Percentiles rank a stretch among this genome's conserved stretches.
phyloP scores from a whole-genome alignment of 1,284 basidiomycete species.

The Hypsizygus ulmarius region DNA sequence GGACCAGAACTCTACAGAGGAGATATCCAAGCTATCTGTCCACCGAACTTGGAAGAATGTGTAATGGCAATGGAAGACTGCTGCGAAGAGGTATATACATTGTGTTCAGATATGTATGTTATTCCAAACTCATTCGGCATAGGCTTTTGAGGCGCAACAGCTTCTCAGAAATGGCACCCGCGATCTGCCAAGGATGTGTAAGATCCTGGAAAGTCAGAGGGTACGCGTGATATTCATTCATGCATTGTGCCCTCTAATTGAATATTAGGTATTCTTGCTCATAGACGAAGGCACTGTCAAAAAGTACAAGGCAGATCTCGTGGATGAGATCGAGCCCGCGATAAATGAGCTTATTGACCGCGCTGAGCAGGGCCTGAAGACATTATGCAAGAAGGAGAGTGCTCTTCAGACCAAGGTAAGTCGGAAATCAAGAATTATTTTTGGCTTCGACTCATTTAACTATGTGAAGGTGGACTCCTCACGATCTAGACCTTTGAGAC shows the following conservation, averaged over 20 bases:
- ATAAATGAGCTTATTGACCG: constrained; percentile 67
- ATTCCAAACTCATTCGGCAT: neutral
- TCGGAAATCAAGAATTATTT: neutral
- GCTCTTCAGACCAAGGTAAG: constrained; percentile 58
- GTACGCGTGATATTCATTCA: constrained; percentile 33
- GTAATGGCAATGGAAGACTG: constrained; percentile 73
- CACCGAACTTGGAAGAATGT: constrained; percentile 67
- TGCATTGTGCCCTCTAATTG: neutral
- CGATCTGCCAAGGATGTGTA: constrained; percentile 66
- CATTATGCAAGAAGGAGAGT: constrained; percentile 56
- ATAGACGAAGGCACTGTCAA: constrained; percentile 66
- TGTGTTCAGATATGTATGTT: neutral
- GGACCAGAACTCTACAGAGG: constrained; percentile 57
- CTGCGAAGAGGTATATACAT: constrained; percentile 57
- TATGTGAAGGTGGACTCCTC: constrained; percentile 48
- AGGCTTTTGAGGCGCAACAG: constrained; percentile 67
- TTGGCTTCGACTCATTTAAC: neutral
- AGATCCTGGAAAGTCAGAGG: constrained; percentile 60
- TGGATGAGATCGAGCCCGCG: constrained; percentile 76
- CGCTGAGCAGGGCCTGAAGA: constrained; percentile 64
- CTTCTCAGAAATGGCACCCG: constrained; percentile 66
- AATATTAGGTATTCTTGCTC: constrained; percentile 61
- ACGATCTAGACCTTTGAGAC: constrained; percentile 41
- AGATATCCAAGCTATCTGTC: constrained; percentile 61
- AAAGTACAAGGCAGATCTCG: constrained; percentile 67